Percentiles rank a stretch among this genome's conserved stretches.
These are phyloP conservation scores for Fusarium multiceps DNA, from an alignment of 2,329 filamentous ascomycete species.

Conservation along the genomic window DNA sequence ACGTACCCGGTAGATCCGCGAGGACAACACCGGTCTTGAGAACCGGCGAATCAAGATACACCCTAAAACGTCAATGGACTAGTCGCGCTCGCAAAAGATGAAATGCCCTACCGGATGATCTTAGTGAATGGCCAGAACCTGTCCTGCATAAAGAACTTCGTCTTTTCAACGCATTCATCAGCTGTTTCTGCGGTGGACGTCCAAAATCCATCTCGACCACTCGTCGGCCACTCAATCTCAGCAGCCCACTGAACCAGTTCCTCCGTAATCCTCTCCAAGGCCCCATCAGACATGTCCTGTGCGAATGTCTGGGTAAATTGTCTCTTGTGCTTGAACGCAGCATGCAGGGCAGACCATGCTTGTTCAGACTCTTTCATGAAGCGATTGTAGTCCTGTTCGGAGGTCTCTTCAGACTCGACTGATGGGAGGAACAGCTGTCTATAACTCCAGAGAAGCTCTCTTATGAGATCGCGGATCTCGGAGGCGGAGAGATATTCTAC, in stretches of 20 bases:
- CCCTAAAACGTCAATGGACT: conserved; percentile 20
- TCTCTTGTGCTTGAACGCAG: conserved; percentile 49
- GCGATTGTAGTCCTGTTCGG: conserved; percentile 42
- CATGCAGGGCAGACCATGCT: conserved; percentile 54
- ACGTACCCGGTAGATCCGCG: conserved; percentile 51
- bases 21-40: conserved; percentile 50
- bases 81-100: fast-evolving
- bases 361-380: conserved; percentile 50
- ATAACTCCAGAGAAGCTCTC: conserved; percentile 50
- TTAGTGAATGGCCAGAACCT: conserved; percentile 53
- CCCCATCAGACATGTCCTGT: conserved; percentile 45
- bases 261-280: conserved; percentile 38
- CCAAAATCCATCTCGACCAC: conserved; percentile 45
- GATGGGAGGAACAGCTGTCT: conserved; percentile 45
- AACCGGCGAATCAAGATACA: conserved; percentile 48
- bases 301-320: conserved; percentile 40
- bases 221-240: conserved; percentile 48
- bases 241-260: conserved; percentile 46
- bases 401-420: conserved; percentile 33
- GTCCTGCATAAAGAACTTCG: conserved; percentile 49
- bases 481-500: conserved; percentile 47
- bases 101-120: conserved; percentile 46
- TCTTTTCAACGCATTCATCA: conserved; percentile 47
- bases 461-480: conserved; percentile 46
- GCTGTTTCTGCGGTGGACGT: conserved; percentile 45